Base-by-base conservation (phyloP, 2,329 filamentous ascomycete genomes). In the Apiospora phragmitis region DNA sequence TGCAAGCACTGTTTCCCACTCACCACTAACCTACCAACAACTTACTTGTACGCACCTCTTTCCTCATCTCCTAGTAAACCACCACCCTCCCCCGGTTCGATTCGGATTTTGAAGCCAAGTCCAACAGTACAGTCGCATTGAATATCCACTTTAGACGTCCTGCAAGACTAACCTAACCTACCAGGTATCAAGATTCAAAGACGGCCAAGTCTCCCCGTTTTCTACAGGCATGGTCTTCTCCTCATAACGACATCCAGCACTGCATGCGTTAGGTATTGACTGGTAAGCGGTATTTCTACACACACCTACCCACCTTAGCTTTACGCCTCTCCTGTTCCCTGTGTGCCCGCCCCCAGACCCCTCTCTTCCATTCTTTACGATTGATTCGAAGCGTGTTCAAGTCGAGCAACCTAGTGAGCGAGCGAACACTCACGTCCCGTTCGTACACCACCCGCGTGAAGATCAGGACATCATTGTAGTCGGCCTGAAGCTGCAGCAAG, bases 241-340 rank as follows among this genome's bases (percentile, higher is more conserved):
- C 51, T 62, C 55, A 32, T 62, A 62, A 62, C 55, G 38, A n/a
- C 55, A 62, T 59, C 51, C 51, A 59, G n/a, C 51, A 59, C 51
- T 35, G 51, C 51, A 59, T 59, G 32, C 51, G 18, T 62, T 62
- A 38, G 55, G 55, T 62, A 38, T 62, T 62, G 55, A 62, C 55
- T 62, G 55, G 55, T 62, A 62, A 62, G 55, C 55, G 18, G 55
- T 38, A 62, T 62, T 62, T 62, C 55, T 62, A 38, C 32, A 38
- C 32, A 62, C 55, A 38, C 55, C 51, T 55, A 55, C 51, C 26
- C 32, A 32, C 55, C 32, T 62, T 62, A 62, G 32, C 32, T 62
- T 62, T 62, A 21, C 32, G 55, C 32, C 51, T 62, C 55, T 62
- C 55, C 55, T 35, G 32, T 62, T 38, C 55, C 55, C 55, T 38